Evolutionary conservation across 1,139 yeast species (phyloP).

Genomic region (Taiozyma sp.): DNA sequence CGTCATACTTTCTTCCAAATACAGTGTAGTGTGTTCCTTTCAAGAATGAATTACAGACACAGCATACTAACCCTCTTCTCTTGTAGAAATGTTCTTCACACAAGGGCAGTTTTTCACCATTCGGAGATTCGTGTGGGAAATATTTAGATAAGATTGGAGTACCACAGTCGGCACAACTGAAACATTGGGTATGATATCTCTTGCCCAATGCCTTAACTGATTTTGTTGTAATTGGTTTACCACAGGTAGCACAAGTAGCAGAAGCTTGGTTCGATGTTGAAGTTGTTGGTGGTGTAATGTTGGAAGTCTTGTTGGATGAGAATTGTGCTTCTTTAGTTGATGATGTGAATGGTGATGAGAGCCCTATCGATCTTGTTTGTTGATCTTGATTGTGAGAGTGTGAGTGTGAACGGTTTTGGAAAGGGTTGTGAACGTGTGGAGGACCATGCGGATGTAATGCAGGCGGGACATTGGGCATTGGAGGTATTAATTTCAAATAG

Average conservation of each 20-base stretch:
- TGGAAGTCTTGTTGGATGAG: not conserved
- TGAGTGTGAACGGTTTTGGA: not conserved
- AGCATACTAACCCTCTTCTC: slow-evolving; percentile 77
- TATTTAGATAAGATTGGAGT: slow-evolving; percentile 55
- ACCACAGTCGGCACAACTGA: slow-evolving; percentile 80
- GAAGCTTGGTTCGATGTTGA: slow-evolving; percentile 12
- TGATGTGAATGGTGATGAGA: slow-evolving; percentile 7
- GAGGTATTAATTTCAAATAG: slow-evolving; percentile 21
- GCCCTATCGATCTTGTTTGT: slow-evolving; percentile 4
- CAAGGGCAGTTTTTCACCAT: slow-evolving; percentile 56
- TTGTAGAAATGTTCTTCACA: slow-evolving; percentile 94
- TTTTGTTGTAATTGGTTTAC: slow-evolving; percentile 67
- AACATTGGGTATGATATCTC: slow-evolving; percentile 84
- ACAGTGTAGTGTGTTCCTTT: slow-evolving; percentile 96
- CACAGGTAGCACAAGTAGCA: slow-evolving; percentile 58
- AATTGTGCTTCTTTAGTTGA: slow-evolving; percentile 5
- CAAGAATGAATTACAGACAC: slow-evolving; percentile 77
- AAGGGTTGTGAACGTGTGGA: not conserved
- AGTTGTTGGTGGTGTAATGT: slow-evolving; percentile 4
- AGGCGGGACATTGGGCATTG: slow-evolving; percentile 12
- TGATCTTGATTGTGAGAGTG: slow-evolving; percentile 1
- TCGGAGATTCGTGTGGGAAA: slow-evolving; percentile 41
- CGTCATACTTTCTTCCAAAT: slow-evolving; percentile 85
- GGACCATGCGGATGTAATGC: not conserved
- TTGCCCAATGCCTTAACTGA: slow-evolving; percentile 80